Base-by-base conservation (phyloP, 2,329 filamentous ascomycete genomes). In the Aureobasidium sp. region DNA sequence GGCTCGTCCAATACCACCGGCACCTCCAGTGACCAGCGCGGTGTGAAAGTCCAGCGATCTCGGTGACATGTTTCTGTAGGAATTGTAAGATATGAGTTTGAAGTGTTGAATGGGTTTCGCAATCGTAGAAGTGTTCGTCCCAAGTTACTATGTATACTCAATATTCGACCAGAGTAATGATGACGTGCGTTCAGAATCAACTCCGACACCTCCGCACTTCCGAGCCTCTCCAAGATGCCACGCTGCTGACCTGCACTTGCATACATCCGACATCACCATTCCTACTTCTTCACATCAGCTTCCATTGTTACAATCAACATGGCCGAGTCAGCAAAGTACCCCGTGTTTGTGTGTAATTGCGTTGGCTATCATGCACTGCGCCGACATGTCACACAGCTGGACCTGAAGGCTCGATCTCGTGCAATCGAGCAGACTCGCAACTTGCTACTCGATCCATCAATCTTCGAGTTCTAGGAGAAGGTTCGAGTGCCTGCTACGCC, bases 21-120 rank as follows among this genome's bases (percentile, higher is more conserved):
- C 79, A 19, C 80, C 81, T 5, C 81, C 79, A 0, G 79, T 81
- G 56, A 81, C 68, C 53, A 82, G 71, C 9, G 79, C 80, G 64
- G 76, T 79, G 0, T 76, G 74, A 68, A 77, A 75, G 60, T 65
- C 65, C 59, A 74, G 69, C 11, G 68, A 69, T 44, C 67, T 62
- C 19, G 62, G 62, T 14, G 62, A 60, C 62, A 64, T 64, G 44
- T 27, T 58, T 29, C n/a, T 40, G 2, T 14, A 24, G 6, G n/a
- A n/a, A n/a, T n/a, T n/a, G n/a, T n/a, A n/a, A n/a, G n/a, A 11
- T 39, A 22, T 27, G 1, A 19, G 11, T 19, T 35, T 19, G 29
- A 35, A 9, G n/a, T 50, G 47, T 35, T 33, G 47, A 35, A 22
- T 19, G 17, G 6, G 42, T 27, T 31, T 9, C 22, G 47, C 29